phyloP scores from a whole-genome alignment of 176 grass and related monocot genomes.

The Carex myosuroides region DNA sequence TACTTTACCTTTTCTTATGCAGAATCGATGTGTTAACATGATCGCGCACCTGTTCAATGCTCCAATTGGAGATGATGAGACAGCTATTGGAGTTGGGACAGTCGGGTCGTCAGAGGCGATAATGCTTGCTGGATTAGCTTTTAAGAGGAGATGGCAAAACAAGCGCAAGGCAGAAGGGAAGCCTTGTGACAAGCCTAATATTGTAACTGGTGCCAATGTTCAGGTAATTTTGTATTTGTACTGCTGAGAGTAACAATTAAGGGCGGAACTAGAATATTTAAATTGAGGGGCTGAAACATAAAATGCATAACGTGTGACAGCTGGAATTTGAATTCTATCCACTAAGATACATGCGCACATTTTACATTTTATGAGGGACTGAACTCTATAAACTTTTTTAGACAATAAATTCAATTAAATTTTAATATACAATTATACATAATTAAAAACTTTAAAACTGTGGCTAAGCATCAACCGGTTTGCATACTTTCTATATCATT shows the following conservation, averaged over 20 bases:
- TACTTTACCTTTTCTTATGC: not conserved
- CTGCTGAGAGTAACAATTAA: not conserved
- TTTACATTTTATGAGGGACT: too few species aligned
- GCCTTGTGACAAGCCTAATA: constrained; percentile 67
- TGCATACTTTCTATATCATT: not conserved
- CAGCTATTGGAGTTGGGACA: constrained; percentile 54
- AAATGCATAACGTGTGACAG: too few species aligned
- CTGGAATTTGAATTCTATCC: too few species aligned
- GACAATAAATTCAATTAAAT: too few species aligned
- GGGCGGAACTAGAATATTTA: too few species aligned
- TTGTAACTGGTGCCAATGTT: constrained; percentile 68
- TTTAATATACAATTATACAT: too few species aligned
- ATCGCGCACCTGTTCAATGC: constrained; percentile 66
- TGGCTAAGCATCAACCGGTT: too few species aligned
- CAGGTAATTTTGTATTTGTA: constrained; percentile 25
- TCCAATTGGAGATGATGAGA: constrained; percentile 63
- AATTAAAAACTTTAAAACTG: too few species aligned
- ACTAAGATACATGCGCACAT: too few species aligned
- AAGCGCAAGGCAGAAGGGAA: constrained; percentile 51
- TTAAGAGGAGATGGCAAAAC: constrained; percentile 78
- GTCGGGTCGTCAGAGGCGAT: constrained; percentile 78
- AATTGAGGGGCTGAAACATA: too few species aligned
- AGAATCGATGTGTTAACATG: constrained; percentile 83
- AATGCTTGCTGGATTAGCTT: constrained; percentile 68
- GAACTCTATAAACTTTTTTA: too few species aligned